phyloP scores from a whole-genome alignment of 2,329 filamentous ascomycete species.

The Cladophialophora immunda region DNA sequence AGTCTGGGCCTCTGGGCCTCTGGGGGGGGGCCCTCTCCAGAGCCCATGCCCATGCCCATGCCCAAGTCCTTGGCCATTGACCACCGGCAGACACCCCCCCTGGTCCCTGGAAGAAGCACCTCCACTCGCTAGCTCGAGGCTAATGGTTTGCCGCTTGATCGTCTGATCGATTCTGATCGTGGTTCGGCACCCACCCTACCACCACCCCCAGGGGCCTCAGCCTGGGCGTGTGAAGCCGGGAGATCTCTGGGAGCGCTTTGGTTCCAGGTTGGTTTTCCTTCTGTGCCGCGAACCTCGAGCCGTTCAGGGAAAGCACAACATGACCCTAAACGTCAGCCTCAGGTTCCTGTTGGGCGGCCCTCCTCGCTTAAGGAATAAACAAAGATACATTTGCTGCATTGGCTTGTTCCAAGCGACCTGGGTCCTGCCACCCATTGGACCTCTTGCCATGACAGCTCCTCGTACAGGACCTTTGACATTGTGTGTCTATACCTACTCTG shows the following conservation, averaged over 20 bases:
- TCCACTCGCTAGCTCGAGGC: slow-evolving; percentile 12
- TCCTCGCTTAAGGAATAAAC: slow-evolving; percentile 3
- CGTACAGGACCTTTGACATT: background rate
- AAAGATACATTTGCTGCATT: background rate
- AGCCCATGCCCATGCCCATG: background rate
- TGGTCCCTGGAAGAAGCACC: slow-evolving; percentile 1
- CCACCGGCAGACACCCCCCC: background rate
- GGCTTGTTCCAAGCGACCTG: background rate
- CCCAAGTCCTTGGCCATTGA: background rate
- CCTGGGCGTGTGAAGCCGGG: slow-evolving; percentile 5
- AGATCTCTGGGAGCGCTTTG: slow-evolving; percentile 13
- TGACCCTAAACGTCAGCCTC: background rate
- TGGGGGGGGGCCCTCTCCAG: background rate
- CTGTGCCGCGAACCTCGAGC: slow-evolving; percentile 18
- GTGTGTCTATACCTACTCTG: background rate
- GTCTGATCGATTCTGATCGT: slow-evolving; percentile 22
- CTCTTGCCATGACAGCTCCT: background rate
- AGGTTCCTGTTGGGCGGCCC: background rate
- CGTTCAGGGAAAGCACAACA: slow-evolving; percentile 15
- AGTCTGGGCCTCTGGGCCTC: slow-evolving; percentile 2
- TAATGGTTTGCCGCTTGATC: slow-evolving; percentile 23
- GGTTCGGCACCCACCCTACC: slow-evolving; percentile 14
- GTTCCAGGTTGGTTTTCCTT: background rate
- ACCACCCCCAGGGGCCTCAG: slow-evolving; percentile 4
- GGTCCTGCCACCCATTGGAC: background rate